Evolutionary conservation across 2,329 filamentous ascomycete genomes (phyloP).

Genomic region (Diatrype stigma): DNA sequence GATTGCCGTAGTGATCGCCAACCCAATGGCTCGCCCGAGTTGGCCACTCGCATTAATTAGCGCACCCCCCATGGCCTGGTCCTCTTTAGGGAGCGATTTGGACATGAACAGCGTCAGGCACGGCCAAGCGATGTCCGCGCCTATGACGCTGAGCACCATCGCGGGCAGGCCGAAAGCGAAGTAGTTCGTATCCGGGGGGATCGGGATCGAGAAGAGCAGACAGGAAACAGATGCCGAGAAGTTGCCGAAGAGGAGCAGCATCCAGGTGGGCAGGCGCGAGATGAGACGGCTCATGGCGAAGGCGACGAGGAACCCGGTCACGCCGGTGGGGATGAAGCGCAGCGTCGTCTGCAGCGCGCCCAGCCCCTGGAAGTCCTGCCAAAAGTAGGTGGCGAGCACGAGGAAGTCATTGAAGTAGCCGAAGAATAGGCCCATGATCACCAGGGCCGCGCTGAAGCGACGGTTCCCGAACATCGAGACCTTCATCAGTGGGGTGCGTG

Average conservation of each 20-base stretch:
- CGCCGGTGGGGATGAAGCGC: slow-evolving; percentile 63
- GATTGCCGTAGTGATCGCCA: slow-evolving; percentile 61
- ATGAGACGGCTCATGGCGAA: slow-evolving; percentile 53
- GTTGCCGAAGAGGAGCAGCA: slow-evolving; percentile 56
- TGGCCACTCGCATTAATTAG: slow-evolving; percentile 64
- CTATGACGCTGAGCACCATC: slow-evolving; percentile 62
- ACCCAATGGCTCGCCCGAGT: slow-evolving; percentile 60
- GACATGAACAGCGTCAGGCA: slow-evolving; percentile 63
- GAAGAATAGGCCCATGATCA: slow-evolving; percentile 64
- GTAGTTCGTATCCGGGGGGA: slow-evolving; percentile 57
- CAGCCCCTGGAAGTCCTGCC: slow-evolving; percentile 62
- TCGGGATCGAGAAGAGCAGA: slow-evolving; percentile 61
- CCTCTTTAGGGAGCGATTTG: slow-evolving; percentile 54
- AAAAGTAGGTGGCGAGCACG: slow-evolving; percentile 66
- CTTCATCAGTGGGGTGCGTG: slow-evolving; percentile 58
- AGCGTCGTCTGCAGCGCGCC: slow-evolving; percentile 62
- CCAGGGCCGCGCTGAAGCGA: slow-evolving; percentile 59
- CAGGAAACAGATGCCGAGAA: slow-evolving; percentile 49
- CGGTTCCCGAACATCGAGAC: slow-evolving; percentile 58
- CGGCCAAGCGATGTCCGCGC: slow-evolving; percentile 64
- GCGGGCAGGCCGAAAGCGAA: slow-evolving; percentile 64
- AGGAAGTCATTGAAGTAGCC: slow-evolving; percentile 64
- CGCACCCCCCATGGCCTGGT: slow-evolving; percentile 65
- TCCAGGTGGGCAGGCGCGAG: slow-evolving; percentile 52
- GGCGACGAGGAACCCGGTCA: slow-evolving; percentile 55